Percentiles rank a stretch among this genome's conserved stretches.
phyloP scores from a whole-genome alignment of 768 basidiomycete species.

The Coprinopsis cinerea region DNA sequence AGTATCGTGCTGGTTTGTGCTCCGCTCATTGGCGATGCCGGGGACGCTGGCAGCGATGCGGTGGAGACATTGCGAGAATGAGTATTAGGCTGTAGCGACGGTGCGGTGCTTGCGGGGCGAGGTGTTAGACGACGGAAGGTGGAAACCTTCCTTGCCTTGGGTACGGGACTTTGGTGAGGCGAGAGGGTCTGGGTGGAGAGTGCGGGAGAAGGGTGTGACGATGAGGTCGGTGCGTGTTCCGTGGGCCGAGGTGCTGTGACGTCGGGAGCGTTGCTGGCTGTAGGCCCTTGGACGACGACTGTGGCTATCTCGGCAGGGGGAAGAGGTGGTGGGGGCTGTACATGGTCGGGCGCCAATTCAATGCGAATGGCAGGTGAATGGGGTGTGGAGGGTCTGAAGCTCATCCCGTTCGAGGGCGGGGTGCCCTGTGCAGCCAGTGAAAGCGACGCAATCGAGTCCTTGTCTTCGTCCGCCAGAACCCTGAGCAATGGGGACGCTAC shows the following conservation, averaged over 20 bases:
- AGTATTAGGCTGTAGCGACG: conserved; percentile 12
- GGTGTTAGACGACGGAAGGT: conserved; percentile 32
- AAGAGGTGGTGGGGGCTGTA: background rate
- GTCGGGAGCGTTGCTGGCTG: no score
- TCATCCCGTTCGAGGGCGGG: background rate
- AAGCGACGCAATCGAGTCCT: conserved; percentile 6
- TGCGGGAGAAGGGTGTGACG: background rate
- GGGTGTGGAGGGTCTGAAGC: background rate
- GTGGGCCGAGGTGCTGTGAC: no score
- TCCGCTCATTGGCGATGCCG: background rate
- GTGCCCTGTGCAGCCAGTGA: conserved; percentile 1
- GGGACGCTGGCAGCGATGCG: conserved; percentile 18
- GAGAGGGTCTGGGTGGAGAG: conserved; percentile 4
- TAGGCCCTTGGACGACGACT: no score
- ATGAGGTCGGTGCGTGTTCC: no score
- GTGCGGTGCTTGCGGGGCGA: conserved; percentile 20
- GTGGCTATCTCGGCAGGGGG: no score
- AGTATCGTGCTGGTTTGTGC: background rate
- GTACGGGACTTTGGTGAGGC: conserved; percentile 18
- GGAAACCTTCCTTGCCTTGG: conserved; percentile 41
- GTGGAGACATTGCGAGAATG: conserved; percentile 22
- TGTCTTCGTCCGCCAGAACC: conserved; percentile 13
- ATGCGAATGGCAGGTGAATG: conserved; percentile 5
- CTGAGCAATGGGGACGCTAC: conserved; percentile 19
- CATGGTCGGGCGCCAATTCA: conserved; percentile 5